phyloP scores from a whole-genome alignment of 1,284 basidiomycete genomes.

The Crucibulum parvulum region DNA sequence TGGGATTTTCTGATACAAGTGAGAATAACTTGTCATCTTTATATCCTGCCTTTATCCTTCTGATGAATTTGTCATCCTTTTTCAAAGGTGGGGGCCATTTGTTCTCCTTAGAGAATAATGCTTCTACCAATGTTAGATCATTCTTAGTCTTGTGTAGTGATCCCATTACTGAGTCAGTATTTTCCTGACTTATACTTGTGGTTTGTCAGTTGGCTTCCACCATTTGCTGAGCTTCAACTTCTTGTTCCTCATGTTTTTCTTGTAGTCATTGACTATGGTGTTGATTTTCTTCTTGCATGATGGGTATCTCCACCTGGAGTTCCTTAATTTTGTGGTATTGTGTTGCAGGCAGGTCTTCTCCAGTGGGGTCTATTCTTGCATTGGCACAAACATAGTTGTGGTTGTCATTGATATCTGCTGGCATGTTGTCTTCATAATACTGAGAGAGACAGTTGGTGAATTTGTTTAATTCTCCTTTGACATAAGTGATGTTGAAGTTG shows the following conservation, averaged over 20 bases:
- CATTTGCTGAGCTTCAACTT: too few relatives aligned
- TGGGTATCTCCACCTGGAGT: not conserved
- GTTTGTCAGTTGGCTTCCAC: constrained; percentile 10
- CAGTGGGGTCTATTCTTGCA: not conserved
- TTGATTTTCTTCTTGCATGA: not conserved
- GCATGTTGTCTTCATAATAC: not conserved
- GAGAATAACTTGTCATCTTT: not conserved
- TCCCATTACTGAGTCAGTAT: constrained; percentile 19
- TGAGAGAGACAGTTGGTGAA: constrained; percentile 29
- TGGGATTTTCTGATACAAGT: not conserved
- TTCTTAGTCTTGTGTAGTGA: constrained; percentile 4
- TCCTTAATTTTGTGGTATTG: not conserved
- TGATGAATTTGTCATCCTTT: not conserved
- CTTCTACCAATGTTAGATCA: constrained; percentile 20
- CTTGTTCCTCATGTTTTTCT: not conserved
- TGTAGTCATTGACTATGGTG: not conserved
- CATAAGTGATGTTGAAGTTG: constrained; percentile 14
- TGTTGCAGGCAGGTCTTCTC: not conserved
- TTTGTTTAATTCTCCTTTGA: constrained; percentile 35
- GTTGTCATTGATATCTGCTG: not conserved
- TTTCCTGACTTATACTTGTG: constrained; percentile 16
- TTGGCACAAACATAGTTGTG: not conserved
- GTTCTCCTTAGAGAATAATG: not conserved
- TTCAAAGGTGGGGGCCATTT: not conserved
- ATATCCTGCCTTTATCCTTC: not conserved